These are phyloP conservation scores for Puccinia coronata DNA, from an alignment of 1,284 basidiomycete genomes.

Conservation along the genomic window DNA sequence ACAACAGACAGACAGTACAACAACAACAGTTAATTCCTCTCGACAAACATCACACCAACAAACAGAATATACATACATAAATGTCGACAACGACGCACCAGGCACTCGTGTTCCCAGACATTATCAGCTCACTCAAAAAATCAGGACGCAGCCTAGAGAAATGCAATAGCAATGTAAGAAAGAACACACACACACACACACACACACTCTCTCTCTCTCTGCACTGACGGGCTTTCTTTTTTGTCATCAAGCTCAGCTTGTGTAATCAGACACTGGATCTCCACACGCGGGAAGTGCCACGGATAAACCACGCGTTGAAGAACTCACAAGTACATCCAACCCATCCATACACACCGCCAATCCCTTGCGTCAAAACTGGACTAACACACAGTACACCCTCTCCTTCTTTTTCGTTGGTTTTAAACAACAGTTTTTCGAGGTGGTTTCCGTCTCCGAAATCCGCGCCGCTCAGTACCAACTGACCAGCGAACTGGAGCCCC, in stretches of 20 bases:
- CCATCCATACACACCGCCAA: not conserved
- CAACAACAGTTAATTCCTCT: not conserved
- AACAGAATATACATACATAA: not conserved
- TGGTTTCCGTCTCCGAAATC: conserved; percentile 46
- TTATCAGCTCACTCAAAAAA: conserved; percentile 17
- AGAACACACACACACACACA: too few relatives aligned
- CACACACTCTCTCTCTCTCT: not conserved
- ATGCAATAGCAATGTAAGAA: conserved; percentile 22
- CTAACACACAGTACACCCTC: not conserved
- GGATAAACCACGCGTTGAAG: conserved; percentile 1
- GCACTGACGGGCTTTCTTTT: not conserved
- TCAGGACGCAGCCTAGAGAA: not conserved
- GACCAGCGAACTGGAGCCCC: conserved; percentile 39
- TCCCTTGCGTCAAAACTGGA: not conserved
- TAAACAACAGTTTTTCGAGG: conserved; percentile 39
- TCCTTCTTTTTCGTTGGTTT: not conserved
- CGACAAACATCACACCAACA: not conserved
- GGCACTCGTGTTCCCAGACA: not conserved
- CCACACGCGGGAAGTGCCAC: conserved; percentile 1
- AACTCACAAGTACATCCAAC: conserved; percentile 17
- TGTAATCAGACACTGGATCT: not conserved
- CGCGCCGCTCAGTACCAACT: conserved; percentile 28
- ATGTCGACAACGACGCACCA: not conserved
- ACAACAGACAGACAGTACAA: too few relatives aligned
- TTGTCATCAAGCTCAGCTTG: conserved; percentile 1